Base-by-base conservation (phyloP, 306 rosid species). In the Quercus mongolica region DNA sequence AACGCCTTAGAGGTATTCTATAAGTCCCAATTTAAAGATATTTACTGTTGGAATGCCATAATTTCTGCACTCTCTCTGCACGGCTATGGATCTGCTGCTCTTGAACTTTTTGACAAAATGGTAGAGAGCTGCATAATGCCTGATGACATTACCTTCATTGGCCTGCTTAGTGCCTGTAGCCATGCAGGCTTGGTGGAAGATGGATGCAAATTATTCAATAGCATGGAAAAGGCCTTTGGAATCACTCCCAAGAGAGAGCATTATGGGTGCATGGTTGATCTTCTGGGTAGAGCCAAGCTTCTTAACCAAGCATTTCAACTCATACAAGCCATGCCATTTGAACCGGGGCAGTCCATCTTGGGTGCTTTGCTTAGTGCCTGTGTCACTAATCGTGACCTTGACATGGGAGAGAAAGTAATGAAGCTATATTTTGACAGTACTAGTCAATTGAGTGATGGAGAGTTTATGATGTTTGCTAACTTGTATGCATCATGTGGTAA, bases 331-430 rank as follows among this genome's bases (percentile, higher is more conserved):
- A 83, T 83, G 87, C 59, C 81, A 4, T 72, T 71, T 65, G 75
- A 83, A 33, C 78, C 81, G 3, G 76, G 84, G 4, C 69, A 76
- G 61, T 76, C 87, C 3, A 33, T 76, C 35, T 64, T 83, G 68
- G 87, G 83, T 30, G 78, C 84, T 46, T 51, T 83, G 81, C 87
- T 83, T 7, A 71, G 84, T 19, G 83, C 87, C 28, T 79, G 84
- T 62, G 87, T 79, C 28, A 76, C 31, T 49, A 78, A 79, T 65
- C 55, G 54, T 69, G 87, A 83, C 75, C 71, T 62, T 23, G 71
- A 76, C 19, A 76, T 14, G 11, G 87, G 81, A 33, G 84, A 83
- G 78, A 76, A 79, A 71, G 78, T 74, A 49, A 56, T 79, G 58
- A 76, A 76, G 51, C 74, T 71, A 1, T 33, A 79, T 8, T 54